Conservation (phyloP, 129 eudicot genomes). For the Artemisia annua region DNA sequence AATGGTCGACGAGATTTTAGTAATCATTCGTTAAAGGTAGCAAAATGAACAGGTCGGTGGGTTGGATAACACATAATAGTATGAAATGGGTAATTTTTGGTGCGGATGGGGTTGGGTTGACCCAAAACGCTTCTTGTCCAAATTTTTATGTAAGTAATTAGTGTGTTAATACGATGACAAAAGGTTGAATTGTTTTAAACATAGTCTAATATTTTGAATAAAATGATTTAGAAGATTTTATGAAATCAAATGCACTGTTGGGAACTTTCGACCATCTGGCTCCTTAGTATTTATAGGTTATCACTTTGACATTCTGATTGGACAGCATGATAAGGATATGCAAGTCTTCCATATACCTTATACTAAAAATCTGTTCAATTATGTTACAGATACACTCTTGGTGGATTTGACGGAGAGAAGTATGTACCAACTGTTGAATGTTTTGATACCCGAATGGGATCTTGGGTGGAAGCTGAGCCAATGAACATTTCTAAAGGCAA, state of each 20-base stretch:
- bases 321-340: background rate
- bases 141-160: background rate
- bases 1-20: background rate
- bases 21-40: background rate
- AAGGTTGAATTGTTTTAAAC: background rate
- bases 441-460: constrained; percentile 61
- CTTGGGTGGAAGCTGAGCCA: constrained; percentile 56
- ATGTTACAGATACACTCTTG: constrained; percentile 63
- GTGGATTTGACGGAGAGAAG: constrained; percentile 56
- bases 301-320: background rate
- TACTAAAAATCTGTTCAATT: background rate
- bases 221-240: background rate
- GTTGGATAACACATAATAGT: background rate
- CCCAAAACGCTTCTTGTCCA: background rate
- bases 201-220: background rate
- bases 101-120: background rate
- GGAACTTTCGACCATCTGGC: background rate
- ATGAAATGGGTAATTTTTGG: background rate
- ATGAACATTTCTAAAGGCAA: constrained; percentile 56
- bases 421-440: constrained; percentile 54
- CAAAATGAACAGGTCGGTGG: background rate
- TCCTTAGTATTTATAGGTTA: background rate
- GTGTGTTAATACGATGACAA: background rate
- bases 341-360: background rate
- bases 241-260: background rate